These are phyloP conservation scores for Iodosphaeria phyllophila DNA, from an alignment of 2,329 filamentous ascomycete genomes.

Conservation along the genomic window DNA sequence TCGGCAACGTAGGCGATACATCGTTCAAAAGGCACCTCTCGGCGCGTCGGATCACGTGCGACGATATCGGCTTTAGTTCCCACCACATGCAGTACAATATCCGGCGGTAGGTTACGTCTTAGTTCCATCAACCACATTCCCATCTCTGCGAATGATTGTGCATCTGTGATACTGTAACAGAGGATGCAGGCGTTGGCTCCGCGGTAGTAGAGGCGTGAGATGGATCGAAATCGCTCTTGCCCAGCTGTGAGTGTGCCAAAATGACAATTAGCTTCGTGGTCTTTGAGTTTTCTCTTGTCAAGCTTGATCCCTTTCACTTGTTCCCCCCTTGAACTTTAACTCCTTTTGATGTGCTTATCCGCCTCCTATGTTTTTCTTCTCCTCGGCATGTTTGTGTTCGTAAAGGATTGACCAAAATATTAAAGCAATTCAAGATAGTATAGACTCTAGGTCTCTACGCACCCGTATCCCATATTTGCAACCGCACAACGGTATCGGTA, in stretches of 20 bases:
- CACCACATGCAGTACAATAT: conserved; percentile 83
- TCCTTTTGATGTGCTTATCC: no score
- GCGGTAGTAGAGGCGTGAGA: conserved; percentile 89
- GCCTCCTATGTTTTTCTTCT: no score
- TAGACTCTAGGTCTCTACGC: no score
- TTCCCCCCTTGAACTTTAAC: no score
- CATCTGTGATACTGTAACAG: conserved; percentile 86
- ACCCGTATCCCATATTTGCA: conserved; percentile 93
- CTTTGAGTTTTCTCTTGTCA: not conserved
- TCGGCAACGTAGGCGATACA: conserved; percentile 94
- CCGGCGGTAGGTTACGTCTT: conserved; percentile 55
- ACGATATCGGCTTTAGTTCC: conserved; percentile 90
- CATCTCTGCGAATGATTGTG: conserved; percentile 77
- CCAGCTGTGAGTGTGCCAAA: conserved; percentile 39
- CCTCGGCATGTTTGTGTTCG: no score
- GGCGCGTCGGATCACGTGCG: conserved; percentile 56
- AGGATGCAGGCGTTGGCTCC: conserved; percentile 86
- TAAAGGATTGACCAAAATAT: no score
- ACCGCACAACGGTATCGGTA: conserved; percentile 68
- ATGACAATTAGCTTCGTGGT: conserved; percentile 5
- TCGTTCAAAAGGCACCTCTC: conserved; percentile 82
- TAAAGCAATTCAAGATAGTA: no score
- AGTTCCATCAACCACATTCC: conserved; percentile 78
- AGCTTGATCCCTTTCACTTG: no score
- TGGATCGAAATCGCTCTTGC: conserved; percentile 87